phyloP scores from a whole-genome alignment of 192 early-diverging fungal species.

The Phycomyces nitens region DNA sequence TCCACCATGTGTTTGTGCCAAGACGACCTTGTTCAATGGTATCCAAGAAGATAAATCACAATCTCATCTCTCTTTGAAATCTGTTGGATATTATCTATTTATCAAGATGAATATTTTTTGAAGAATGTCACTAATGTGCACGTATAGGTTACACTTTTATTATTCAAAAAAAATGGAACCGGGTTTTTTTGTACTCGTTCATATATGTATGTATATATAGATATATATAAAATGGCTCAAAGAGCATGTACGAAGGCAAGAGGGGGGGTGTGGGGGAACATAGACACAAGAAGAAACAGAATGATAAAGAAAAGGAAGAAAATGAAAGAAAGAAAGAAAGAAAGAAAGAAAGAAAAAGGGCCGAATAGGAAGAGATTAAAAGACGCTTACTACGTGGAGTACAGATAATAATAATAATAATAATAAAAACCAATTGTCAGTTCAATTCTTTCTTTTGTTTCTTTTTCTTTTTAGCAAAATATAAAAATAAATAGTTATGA shows the following conservation, averaged over 20 bases:
- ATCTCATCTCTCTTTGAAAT: not conserved
- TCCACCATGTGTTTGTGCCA: too few species aligned
- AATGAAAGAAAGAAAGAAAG: not conserved
- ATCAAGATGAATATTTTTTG: too few species aligned
- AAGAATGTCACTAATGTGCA: too few species aligned
- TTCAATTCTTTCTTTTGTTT: too few species aligned
- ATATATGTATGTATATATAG: not conserved
- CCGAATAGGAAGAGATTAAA: not conserved
- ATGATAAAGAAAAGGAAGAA: not conserved
- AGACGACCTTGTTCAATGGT: too few species aligned
- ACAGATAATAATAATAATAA: not conserved
- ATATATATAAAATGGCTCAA: not conserved
- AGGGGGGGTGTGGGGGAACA: too few species aligned
- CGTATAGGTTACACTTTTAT: too few species aligned
- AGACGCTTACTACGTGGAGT: slow-evolving; percentile 1
- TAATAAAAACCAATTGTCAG: not conserved
- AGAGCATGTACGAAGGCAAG: not conserved
- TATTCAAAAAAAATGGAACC: too few species aligned
- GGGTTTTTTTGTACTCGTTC: not conserved
- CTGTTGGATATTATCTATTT: not conserved
- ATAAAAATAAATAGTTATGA: not conserved
- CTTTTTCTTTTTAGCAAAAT: too few species aligned
- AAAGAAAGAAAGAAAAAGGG: not conserved
- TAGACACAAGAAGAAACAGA: too few species aligned
- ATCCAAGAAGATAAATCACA: too few species aligned